Evolutionary conservation across 345 rosid genomes (phyloP).

Genomic region (Eucalyptus guilfoylei): DNA sequence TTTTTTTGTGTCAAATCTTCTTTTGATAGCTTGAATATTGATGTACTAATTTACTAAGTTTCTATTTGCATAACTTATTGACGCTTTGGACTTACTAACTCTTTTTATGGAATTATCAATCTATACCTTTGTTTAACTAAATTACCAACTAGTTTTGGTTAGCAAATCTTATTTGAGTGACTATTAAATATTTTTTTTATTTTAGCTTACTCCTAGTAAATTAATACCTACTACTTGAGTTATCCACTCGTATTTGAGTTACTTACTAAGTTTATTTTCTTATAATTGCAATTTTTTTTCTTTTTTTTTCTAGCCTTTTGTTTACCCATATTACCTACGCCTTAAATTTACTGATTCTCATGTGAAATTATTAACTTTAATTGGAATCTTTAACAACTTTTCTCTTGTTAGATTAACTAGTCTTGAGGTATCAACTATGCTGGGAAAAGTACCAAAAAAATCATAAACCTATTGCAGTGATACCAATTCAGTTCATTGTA

Average conservation of each 20-base stretch:
- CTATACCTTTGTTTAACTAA: not conserved
- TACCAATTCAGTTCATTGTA: accelerated
- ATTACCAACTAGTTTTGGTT: not conserved
- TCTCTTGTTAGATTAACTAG: not conserved
- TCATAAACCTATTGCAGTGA: accelerated
- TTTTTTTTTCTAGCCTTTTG: not conserved
- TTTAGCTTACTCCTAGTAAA: not conserved
- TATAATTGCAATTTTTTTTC: not conserved
- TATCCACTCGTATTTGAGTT: not conserved
- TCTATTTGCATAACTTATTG: not conserved
- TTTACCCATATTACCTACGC: not conserved
- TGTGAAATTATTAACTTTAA: not conserved
- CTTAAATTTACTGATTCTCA: not conserved
- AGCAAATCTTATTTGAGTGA: not conserved
- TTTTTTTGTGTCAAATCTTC: too few relatives aligned
- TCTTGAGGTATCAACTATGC: not conserved
- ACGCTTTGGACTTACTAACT: not conserved
- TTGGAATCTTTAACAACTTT: not conserved
- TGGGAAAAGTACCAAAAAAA: too few relatives aligned
- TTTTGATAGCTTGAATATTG: not conserved
- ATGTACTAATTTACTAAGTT: not conserved
- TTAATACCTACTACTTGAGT: not conserved
- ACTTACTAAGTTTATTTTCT: not conserved
- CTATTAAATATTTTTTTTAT: not conserved
- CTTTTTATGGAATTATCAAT: not conserved